Evolutionary conservation across 345 rosid genomes (phyloP).

Genomic region (Nasturtium officinale): DNA sequence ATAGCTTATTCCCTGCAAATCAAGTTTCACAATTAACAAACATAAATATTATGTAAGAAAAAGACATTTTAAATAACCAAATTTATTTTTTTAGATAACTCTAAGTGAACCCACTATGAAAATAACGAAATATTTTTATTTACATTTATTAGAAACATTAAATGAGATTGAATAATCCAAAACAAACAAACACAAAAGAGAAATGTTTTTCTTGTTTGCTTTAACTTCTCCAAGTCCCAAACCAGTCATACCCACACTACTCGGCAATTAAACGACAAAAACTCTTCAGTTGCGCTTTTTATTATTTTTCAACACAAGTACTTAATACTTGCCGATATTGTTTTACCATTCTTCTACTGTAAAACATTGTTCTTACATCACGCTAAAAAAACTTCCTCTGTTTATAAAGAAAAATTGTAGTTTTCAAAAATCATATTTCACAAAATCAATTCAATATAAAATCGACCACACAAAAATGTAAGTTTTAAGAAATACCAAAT

Average conservation of each 20-base stretch:
- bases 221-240: constrained; percentile 31
- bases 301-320: not conserved
- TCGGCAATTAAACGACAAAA: constrained; percentile 25
- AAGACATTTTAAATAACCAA: not conserved
- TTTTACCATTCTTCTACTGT: not conserved
- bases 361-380: not conserved
- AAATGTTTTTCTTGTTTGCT: not conserved
- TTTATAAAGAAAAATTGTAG: not conserved
- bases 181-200: constrained; percentile 7
- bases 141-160: constrained; percentile 27
- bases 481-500: not conserved
- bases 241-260: constrained; percentile 24
- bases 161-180: constrained; percentile 34
- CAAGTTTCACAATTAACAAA: not conserved
- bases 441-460: not conserved
- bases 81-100: not conserved
- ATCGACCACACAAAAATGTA: not conserved
- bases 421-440: not conserved
- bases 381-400: not conserved
- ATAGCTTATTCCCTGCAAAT: constrained; percentile 91
- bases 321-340: not conserved
- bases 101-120: constrained; percentile 2
- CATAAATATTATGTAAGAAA: not conserved
- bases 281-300: constrained; percentile 22
- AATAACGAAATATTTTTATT: not conserved